Evolutionary conservation across 2,329 filamentous ascomycete genomes (phyloP), one percentile per base, ranked within the genome.

Genomic region (Fusarium coffeatum): DNA sequence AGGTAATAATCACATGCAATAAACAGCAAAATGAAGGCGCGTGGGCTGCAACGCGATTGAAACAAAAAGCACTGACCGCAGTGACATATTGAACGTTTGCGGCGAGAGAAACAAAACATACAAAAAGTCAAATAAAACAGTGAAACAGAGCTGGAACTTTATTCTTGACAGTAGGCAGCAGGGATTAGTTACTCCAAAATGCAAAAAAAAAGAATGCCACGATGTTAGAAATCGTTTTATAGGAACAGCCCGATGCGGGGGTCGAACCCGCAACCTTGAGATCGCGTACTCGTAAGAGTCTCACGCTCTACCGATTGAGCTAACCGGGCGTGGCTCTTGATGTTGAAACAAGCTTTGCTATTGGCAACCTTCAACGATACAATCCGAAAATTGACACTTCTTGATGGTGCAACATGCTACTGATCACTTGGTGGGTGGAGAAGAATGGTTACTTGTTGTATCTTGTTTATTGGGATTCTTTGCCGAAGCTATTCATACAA

Each of bases 241-340:
- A 68, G 66, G 66, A 68, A 68, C 59, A 80, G 78, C 79, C 79
- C 78, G 76, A 80, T 78, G 78, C 78, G 79, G 79, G 79, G 79
- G 78, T 85, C 83, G 83, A 85, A 87, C 85, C 83, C 83, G 82
- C 83, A 85, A 82, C 83, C 83, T 85, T 84, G 82, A 85, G 84
- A 84, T 85, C 61, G 75, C 59, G 75, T 69, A 72, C 75, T 76
- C 73, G 2, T 86, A 85, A 86, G 88, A 90, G 88, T 89, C 88
- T 88, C 84, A 89, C 87, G 87, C 87, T 90, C 88, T 90, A 89
- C 74, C 75, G 76, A 77, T 77, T 76, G 73, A 76, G 69, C 72
- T 74, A 74, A 72, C 72, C 72, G 68, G 72, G 72, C 72, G 49
- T 68, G 69, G 69, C 69, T 68, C 69, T 40, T 56, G 7, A 11